Conservation (phyloP, 306 rosid species). For the Corylus avellana region DNA sequence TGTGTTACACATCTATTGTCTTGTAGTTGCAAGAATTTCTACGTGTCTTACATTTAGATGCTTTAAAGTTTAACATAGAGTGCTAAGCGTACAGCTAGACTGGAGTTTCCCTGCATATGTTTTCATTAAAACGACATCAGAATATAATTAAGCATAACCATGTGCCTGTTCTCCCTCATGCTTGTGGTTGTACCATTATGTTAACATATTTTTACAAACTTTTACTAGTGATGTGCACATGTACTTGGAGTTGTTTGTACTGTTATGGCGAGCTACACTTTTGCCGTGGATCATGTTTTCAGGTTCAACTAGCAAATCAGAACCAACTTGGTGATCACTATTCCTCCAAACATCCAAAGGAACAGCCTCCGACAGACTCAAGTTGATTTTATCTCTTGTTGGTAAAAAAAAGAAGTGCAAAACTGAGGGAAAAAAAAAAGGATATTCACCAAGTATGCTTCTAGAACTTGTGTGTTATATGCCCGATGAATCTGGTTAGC, state of each 20-base stretch:
- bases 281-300: conserved; percentile 33
- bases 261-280: neutral
- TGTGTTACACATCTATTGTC: neutral
- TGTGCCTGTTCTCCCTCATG: neutral
- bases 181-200: neutral
- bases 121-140: neutral
- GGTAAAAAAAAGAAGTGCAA: conserved; percentile 16
- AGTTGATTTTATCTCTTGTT: conserved; percentile 36
- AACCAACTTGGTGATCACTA: conserved; percentile 87
- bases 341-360: conserved; percentile 94
- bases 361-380: conserved; percentile 71
- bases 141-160: neutral
- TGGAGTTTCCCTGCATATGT: too few relatives aligned
- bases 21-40: neutral
- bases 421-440: neutral
- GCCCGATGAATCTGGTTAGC: neutral
- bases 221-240: neutral
- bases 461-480: conserved; percentile 20
- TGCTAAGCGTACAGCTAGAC: neutral
- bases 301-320: conserved; percentile 84
- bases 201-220: neutral
- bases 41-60: neutral
- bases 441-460: conserved; percentile 25
- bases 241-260: conserved; percentile 9
- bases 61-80: neutral